Evolutionary conservation across 225 moss, liverwort and hornwort genomes (phyloP).

Genomic region (Pseudoscleropodium purum): DNA sequence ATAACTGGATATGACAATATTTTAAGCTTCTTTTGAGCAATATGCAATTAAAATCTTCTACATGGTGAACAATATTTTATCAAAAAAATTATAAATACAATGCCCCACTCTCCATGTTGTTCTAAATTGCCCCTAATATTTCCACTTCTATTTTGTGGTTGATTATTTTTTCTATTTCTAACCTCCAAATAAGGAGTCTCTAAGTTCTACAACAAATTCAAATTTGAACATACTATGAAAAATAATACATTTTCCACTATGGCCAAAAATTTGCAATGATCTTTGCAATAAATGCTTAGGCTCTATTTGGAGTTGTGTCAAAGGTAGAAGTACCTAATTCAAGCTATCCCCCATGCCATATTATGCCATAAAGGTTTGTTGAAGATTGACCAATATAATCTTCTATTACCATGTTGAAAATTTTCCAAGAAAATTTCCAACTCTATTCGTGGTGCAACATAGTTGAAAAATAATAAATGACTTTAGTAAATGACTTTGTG

Average conservation of each 20-base stretch:
- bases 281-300: background rate
- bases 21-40: too few relatives aligned
- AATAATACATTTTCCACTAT: background rate
- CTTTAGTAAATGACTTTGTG: too few relatives aligned
- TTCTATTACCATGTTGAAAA: too few relatives aligned
- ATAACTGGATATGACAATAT: too few relatives aligned
- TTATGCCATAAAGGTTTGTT: background rate
- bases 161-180: background rate
- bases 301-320: background rate
- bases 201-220: background rate
- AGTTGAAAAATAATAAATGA: too few relatives aligned
- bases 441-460: too few relatives aligned
- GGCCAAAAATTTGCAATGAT: accelerated
- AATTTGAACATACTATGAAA: background rate
- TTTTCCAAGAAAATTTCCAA: too few relatives aligned
- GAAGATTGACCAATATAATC: background rate
- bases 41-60: background rate
- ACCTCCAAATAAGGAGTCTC: accelerated
- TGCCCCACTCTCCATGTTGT: background rate
- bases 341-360: too few relatives aligned
- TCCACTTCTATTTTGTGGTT: background rate
- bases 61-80: background rate
- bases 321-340: background rate
- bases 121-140: background rate
- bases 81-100: too few relatives aligned